phyloP scores from a whole-genome alignment of 805 yeast genomes.

The Zygotorulaspora florentina region DNA sequence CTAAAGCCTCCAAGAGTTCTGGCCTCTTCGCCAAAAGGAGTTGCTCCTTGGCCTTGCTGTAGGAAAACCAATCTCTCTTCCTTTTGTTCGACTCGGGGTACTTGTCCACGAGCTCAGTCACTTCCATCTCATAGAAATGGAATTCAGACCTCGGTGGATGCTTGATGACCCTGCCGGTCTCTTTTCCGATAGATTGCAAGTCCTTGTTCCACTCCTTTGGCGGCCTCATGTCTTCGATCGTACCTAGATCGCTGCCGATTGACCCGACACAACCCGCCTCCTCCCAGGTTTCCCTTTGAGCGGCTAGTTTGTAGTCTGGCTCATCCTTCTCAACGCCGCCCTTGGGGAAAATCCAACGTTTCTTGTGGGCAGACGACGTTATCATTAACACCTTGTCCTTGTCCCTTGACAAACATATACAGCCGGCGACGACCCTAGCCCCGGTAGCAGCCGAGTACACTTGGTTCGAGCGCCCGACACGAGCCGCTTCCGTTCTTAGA shows the following conservation, averaged over 20 bases:
- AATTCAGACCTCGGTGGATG: conserved; percentile 77
- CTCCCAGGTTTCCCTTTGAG: conserved; percentile 94
- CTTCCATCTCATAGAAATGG: conserved; percentile 77
- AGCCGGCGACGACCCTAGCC: conserved; percentile 90
- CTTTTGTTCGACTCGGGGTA: conserved; percentile 78
- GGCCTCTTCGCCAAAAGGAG: conserved; percentile 55
- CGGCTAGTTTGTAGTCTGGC: conserved; percentile 43
- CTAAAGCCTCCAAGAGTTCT: conserved; percentile 62
- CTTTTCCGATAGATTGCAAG: conserved; percentile 15
- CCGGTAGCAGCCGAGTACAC: conserved; percentile 57
- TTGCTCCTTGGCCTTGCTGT: conserved; percentile 60
- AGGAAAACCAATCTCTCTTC: conserved; percentile 70
- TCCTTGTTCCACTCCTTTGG: conserved; percentile 42
- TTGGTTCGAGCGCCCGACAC: conserved; percentile 59
- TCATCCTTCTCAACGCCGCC: conserved; percentile 95
- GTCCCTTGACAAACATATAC: conserved; percentile 61
- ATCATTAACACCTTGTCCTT: conserved; percentile 69
- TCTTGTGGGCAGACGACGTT: conserved; percentile 62
- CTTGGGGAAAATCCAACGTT: conserved; percentile 87
- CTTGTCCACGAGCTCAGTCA: conserved; percentile 47
- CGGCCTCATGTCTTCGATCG: conserved; percentile 58
- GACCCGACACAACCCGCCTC: conserved; percentile 87
- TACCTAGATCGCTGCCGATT: conserved; percentile 53
- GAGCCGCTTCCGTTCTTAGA: conserved; percentile 35
- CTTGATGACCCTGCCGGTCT: conserved; percentile 27